A percentile compares a stretch with the other conserved stretches of the same genome.
Conservation (phyloP, 2,329 filamentous ascomycete species). For the Neofusicoccum ribis region DNA sequence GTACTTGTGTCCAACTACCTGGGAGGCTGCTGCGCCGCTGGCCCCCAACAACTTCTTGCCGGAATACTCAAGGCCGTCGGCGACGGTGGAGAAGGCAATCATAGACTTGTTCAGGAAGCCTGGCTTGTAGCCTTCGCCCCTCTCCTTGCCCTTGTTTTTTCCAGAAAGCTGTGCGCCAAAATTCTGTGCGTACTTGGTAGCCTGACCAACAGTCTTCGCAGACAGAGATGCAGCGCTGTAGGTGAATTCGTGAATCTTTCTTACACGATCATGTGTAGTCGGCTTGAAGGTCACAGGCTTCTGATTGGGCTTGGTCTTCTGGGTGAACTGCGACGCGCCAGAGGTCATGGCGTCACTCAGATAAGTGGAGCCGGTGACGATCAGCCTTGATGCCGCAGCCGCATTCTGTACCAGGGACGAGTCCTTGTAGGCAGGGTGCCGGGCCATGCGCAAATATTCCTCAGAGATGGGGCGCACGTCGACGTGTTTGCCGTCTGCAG, state of each 20-base stretch:
- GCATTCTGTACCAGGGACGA: conserved; percentile 85
- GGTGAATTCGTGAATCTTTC: conserved; percentile 87
- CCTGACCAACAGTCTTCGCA: conserved; percentile 81
- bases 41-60: conserved; percentile 75
- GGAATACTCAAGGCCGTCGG: conserved; percentile 88
- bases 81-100: conserved; percentile 93
- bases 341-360: conserved; percentile 75
- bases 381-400: conserved; percentile 82
- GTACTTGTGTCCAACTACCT: conserved; percentile 86
- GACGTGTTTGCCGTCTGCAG: conserved; percentile 67
- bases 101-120: conserved; percentile 92
- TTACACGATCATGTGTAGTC: conserved; percentile 78
- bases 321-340: conserved; percentile 77
- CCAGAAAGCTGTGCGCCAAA: conserved; percentile 74
- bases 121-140: conserved; percentile 74
- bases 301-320: conserved; percentile 72
- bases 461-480: conserved; percentile 66
- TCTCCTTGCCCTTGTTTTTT: conserved; percentile 58
- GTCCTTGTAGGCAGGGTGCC: conserved; percentile 89
- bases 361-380: conserved; percentile 82
- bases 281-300: conserved; percentile 88
- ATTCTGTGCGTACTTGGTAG: conserved; percentile 84
- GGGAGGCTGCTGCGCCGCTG: conserved; percentile 75
- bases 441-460: conserved; percentile 73
- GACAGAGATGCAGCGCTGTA: conserved; percentile 75